Evolutionary conservation across 2,329 filamentous ascomycete species (phyloP).

Genomic region (Macroventuria anomochaeta): DNA sequence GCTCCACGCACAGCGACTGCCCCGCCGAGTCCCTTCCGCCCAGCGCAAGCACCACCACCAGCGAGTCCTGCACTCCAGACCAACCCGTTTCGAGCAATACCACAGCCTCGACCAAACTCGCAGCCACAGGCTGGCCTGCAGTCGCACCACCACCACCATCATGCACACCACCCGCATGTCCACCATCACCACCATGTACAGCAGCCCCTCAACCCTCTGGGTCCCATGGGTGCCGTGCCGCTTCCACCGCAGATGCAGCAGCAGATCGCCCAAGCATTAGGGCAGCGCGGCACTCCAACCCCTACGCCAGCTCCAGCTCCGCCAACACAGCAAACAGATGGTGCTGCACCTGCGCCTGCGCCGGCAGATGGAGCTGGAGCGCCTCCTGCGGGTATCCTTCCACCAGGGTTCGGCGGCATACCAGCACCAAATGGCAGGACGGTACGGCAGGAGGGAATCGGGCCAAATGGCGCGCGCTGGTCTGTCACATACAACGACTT

Average conservation of each 20-base stretch:
- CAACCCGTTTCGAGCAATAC: slow-evolving; percentile 40
- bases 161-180: slow-evolving; percentile 16
- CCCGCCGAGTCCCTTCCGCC: slow-evolving; percentile 47
- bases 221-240: slow-evolving; percentile 20
- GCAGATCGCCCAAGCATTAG: slow-evolving; percentile 33
- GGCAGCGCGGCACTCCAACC: slow-evolving; percentile 21
- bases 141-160: slow-evolving; percentile 23
- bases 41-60: slow-evolving; percentile 21
- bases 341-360: slow-evolving; percentile 16
- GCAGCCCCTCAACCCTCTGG: slow-evolving; percentile 25
- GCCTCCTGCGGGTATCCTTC: slow-evolving; percentile 3
- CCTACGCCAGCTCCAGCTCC: slow-evolving; percentile 5
- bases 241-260: slow-evolving; percentile 35
- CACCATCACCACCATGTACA: slow-evolving; percentile 28
- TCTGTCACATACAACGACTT: slow-evolving; percentile 61
- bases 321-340: slow-evolving; percentile 3
- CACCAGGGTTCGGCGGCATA: slow-evolving; percentile 11
- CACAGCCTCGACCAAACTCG: slow-evolving; percentile 36
- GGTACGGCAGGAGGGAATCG: slow-evolving; percentile 58
- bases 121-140: slow-evolving; percentile 26
- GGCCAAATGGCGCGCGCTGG: slow-evolving; percentile 61
- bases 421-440: slow-evolving; percentile 47
- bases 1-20: slow-evolving; percentile 44
- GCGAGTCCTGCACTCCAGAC: slow-evolving; percentile 33
- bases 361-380: slow-evolving; percentile 16